Base-by-base conservation (phyloP, 2,329 filamentous ascomycete genomes). In the Aspergillus niger region DNA sequence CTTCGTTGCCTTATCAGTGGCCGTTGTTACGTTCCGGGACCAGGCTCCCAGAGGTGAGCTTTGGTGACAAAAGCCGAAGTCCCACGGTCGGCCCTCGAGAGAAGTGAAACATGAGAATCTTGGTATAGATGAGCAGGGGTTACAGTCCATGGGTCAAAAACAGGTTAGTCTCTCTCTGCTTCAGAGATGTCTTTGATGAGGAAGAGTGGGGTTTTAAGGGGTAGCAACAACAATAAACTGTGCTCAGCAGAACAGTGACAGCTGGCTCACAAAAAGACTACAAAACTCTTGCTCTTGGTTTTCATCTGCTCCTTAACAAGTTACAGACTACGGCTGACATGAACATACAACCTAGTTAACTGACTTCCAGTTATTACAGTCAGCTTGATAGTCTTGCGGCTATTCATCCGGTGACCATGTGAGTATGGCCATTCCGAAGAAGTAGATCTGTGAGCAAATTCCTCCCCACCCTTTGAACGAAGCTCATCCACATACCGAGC, bases 1-100 rank as follows among this genome's bases (percentile, higher is more conserved):
- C 43, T 49, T 50, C 52, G 43, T 60, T 47, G 53, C 53, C 53
- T 55, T 55, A 47, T 55, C 53, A 47, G 53, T 47, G 53, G 41
- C 24, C 53, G 8, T 72, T 71, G 36, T 72, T 75, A 24, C 74
- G 77, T 68, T 72, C 73, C 61, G 69, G 78, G 68, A 82, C 77
- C 66, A 74, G 39, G 26, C n/a, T 50, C 26, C 26, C 47, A 30
- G 15, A 20, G 5, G 26, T 6, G 24, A 20, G n/a, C 26, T 30
- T 30, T 32, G 47, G 26, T 26, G 26, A 17, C 7, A 32, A 30
- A 15, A 30, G 47, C 17, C 8, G 17, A 11, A 50, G 5, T 17
- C 0, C 26, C 15, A 17, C 32, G 47, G 47, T 32, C 28, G n/a
- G n/a, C 15, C 26, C 26, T 50, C 26, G 32, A 32, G 10, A 11